Evolutionary conservation across 495 filamentous ascomycete species (phyloP).

Genomic region (Daldinia decipiens): DNA sequence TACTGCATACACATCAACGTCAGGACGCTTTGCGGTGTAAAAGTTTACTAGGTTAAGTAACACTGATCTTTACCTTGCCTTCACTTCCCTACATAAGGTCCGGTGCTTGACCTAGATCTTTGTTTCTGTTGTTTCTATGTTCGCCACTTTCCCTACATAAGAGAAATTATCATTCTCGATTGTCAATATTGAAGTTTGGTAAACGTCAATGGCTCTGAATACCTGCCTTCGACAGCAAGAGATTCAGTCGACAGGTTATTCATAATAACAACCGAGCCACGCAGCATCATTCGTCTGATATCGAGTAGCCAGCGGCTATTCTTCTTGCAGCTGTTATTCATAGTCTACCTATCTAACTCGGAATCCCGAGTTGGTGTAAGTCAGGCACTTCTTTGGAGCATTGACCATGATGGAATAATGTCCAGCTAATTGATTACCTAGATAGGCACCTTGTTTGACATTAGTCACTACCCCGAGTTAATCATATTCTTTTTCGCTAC

Average conservation of each 20-base stretch:
- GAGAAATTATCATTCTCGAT: conserved; percentile 19
- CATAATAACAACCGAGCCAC: conserved; percentile 29
- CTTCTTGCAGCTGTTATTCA: conserved; percentile 1
- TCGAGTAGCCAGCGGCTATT: conserved; percentile 6
- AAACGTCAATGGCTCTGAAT: conserved; percentile 37
- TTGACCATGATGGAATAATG: not conserved
- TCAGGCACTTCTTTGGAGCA: not conserved
- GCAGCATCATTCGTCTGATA: conserved; percentile 23
- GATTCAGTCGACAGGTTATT: conserved; percentile 40
- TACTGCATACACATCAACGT: conserved; percentile 8
- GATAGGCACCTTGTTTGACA: not conserved
- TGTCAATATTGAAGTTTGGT: conserved; percentile 1
- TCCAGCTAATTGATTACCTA: conserved; percentile 16
- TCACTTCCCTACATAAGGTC: conserved; percentile 19
- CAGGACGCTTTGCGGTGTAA: conserved; percentile 12
- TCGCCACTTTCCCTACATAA: conserved; percentile 5
- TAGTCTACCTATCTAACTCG: not conserved
- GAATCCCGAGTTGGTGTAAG: conserved; percentile 10
- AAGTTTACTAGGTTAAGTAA: conserved; percentile 11
- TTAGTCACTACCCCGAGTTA: conserved; percentile 10
- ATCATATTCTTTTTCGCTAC: conserved; percentile 3
- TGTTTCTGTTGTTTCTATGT: conserved; percentile 7
- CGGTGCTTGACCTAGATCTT: not conserved
- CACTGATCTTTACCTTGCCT: conserved; percentile 4
- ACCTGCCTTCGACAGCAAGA: conserved; percentile 31